These are phyloP conservation scores for Hypoxylon sp. DNA, from an alignment of 2,329 filamentous ascomycete species.

Conservation along the genomic window DNA sequence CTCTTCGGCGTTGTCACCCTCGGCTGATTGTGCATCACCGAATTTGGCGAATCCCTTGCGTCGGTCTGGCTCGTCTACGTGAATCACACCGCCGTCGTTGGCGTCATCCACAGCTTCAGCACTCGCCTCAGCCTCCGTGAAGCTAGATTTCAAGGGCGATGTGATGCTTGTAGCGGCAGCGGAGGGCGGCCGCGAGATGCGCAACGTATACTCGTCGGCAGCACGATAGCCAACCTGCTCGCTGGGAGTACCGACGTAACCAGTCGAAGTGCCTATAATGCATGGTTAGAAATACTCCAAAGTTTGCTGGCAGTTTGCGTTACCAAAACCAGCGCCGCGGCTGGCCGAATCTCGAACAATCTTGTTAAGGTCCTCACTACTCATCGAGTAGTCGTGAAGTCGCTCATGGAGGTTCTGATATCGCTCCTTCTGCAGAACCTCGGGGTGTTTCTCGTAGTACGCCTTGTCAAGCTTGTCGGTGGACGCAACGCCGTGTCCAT, in stretches of 20 bases:
- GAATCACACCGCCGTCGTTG: conserved; percentile 71
- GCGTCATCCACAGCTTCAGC: conserved; percentile 40
- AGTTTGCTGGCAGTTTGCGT: conserved; percentile 44
- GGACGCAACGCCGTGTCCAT: conserved; percentile 80
- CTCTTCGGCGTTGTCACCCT: conserved; percentile 63
- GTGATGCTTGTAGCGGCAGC: conserved; percentile 48
- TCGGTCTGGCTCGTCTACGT: conserved; percentile 73
- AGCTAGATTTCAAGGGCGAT: conserved; percentile 44
- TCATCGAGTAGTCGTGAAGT: conserved; percentile 80
- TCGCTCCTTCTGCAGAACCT: conserved; percentile 78
- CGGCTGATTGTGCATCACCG: conserved; percentile 56
- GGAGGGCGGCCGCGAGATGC: conserved; percentile 66
- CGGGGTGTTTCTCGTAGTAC: conserved; percentile 93
- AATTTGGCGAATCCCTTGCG: conserved; percentile 55
- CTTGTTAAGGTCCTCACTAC: conserved; percentile 88
- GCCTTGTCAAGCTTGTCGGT: conserved; percentile 87
- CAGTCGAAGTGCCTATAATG: conserved; percentile 66
- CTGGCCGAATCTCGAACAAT: conserved; percentile 78
- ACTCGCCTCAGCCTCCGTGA: conserved; percentile 36
- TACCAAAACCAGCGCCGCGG: conserved; percentile 61
- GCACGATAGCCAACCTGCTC: conserved; percentile 92
- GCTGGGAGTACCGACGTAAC: conserved; percentile 77
- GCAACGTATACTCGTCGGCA: conserved; percentile 81
- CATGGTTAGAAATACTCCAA: conserved; percentile 46
- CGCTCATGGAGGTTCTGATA: conserved; percentile 63